These are phyloP conservation scores for Phytophthora niederhauseri DNA, from an alignment of 352 stramenopile species.

Conservation along the genomic window DNA sequence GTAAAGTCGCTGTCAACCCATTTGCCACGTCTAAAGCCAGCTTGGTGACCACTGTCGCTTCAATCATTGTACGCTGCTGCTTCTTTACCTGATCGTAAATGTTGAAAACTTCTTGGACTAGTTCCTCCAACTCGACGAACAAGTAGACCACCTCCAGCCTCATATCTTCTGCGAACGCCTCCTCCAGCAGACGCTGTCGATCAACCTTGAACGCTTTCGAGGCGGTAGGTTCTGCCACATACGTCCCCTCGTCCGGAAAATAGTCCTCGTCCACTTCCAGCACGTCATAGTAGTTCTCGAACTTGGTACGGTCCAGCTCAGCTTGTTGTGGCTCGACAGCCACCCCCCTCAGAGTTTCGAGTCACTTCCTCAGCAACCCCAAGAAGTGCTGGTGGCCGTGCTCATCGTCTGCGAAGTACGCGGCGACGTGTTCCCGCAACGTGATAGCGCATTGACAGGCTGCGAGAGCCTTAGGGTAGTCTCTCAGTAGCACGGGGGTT, in stretches of 20 bases:
- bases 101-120: conserved; percentile 2
- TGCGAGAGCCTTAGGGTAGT: conserved; percentile 17
- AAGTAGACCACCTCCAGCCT: neutral
- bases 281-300: conserved; percentile 33
- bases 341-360: neutral
- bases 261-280: conserved; percentile 25
- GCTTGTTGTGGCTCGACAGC: neutral
- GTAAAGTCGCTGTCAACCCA: conserved; percentile 15
- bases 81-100: conserved; percentile 25
- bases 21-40: conserved; percentile 23
- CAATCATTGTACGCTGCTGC: conserved; percentile 30
- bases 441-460: conserved; percentile 23
- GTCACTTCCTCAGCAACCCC: neutral
- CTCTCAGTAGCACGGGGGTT: conserved; percentile 6
- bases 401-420: conserved; percentile 12
- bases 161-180: neutral
- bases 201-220: neutral
- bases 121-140: conserved; percentile 4
- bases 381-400: conserved; percentile 7
- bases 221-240: neutral
- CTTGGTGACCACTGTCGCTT: conserved; percentile 31
- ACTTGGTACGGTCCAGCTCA: neutral
- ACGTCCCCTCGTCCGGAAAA: conserved; percentile 9
- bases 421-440: conserved; percentile 13
- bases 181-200: neutral